Base-by-base conservation (phyloP, 352 stramenopile genomes). In the Globisporangium nunn region DNA sequence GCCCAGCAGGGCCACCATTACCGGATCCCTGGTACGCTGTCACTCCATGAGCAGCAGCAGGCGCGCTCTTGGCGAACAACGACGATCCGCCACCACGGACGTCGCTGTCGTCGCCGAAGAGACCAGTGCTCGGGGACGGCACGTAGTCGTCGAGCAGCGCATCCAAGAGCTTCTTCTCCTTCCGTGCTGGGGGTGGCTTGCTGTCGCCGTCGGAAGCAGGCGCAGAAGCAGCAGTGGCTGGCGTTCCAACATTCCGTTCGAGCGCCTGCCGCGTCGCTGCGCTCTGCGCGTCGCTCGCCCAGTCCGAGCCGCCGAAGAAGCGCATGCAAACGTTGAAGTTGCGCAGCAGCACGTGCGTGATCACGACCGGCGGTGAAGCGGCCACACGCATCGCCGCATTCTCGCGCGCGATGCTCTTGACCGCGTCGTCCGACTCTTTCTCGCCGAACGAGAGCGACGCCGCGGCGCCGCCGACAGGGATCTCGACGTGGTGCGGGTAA, bases 251-350 rank as follows among this genome's bases (percentile, higher is more conserved):
- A 29, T 6, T 46, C 17, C 50, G 29, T 43, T 58, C 48, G 52
- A 59, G 40, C 62, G 62, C 29, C 72, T 55, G 41, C 14, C 58
- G 58, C 14, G 49, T 71, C 18, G 72, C 65, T 31, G 61, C 67
- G 55, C 87, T 80, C 28, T 66, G 71, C 1, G 67, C 60, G 53
- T 89, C 75, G 17, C 77, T 70, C 1, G 71, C 81, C 84, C 83
- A 95, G 57, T 95, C 85, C 12, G 72, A 88, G 0, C 85, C 85
- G 45, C 84, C 85, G 62, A 95, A 95, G 61, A 95, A 91, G 3
- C 84, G 78, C 75, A 93, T 90, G 67, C 85, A 89, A 48, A 95
- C 76, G 53, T 88, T 94, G 35, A 95, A 92, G 31, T 95, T 85
- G 37, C 85, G 84, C 30, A 95, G 61, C 17, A 95, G 57, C n/a